Percentiles rank a stretch among this genome's conserved stretches.
phyloP scores from a whole-genome alignment of 2,329 filamentous ascomycete species.

The Colletotrichum sp. region DNA sequence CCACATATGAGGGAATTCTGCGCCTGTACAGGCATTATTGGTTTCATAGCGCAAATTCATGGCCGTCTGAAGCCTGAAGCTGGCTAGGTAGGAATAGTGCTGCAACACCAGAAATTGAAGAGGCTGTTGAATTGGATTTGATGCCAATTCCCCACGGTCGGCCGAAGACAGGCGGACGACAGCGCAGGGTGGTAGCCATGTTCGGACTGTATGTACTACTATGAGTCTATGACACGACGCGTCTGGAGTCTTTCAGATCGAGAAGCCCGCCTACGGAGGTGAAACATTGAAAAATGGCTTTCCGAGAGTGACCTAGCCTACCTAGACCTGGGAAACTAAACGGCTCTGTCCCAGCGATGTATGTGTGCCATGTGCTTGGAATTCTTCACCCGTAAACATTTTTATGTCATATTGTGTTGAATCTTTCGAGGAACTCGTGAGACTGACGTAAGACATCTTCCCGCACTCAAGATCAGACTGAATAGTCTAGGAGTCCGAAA shows the following conservation, averaged over 20 bases:
- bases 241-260: too few species aligned
- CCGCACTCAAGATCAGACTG: background rate
- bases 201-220: background rate
- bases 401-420: background rate
- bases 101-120: too few species aligned
- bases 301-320: background rate
- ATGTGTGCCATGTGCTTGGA: background rate
- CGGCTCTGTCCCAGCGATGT: background rate
- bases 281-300: background rate
- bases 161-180: too few species aligned
- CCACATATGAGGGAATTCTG: too few species aligned
- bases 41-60: too few species aligned
- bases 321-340: background rate
- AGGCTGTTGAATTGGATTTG: too few species aligned
- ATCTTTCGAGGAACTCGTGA: background rate
- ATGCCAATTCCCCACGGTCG: too few species aligned
- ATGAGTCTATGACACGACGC: background rate
- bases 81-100: too few species aligned
- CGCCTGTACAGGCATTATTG: too few species aligned
- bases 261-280: background rate
- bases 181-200: background rate
- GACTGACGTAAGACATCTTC: background rate
- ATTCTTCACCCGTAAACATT: background rate
- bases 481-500: background rate
- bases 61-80: too few species aligned